Base-by-base conservation (phyloP, 78 protist species). In the Mastigamoeba balamuthi region DNA sequence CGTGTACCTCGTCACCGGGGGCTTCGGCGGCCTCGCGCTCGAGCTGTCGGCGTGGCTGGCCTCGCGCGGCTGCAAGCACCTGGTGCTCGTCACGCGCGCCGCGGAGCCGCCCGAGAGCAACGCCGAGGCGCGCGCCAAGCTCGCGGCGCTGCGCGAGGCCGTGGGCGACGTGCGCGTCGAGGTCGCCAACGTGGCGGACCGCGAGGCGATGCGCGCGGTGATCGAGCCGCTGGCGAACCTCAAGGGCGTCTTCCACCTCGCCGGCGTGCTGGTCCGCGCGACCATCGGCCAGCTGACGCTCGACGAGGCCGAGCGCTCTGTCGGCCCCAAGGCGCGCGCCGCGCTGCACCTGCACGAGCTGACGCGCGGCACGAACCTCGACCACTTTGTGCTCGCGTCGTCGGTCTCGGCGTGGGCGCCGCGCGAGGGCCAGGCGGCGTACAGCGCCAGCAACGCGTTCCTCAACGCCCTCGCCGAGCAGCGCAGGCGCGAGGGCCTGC, bases 401-500 rank as follows among this genome's bases (percentile, higher is more conserved):
- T 65, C 75, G n/a, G 8, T 80, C 25, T 39, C 10, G 28, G 70
- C 67, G 9, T 1, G 10, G 10, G 39, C 71, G 0, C 78, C 78
- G 3, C 0, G 48, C 44, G 33, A 36, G 7, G 85, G 77, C 30
- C 85, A 72, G 69, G 38, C 72, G 23, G 8, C 8, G 72, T 80
- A 80, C 77, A 52, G 72, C 2, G 67, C 78, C 3, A 77, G 73
- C 38, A 80, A 80, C 74, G 58, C 74, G 28, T 73, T 58, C 44
- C 85, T 72, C 10, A 77, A 80, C 58, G 28, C 77, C 8, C 29
- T 74, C 23, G 67, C 74, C 35, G 6, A 3, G 40, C 27, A 4
- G 27, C 68, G 85, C 29, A 17, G 75, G 2, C 28, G 7, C 0
- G 6, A 8, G 3, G 75, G 42, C 6, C 58, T 3, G 3, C 64